phyloP scores from a whole-genome alignment of 257 asterid genomes.

The Anisodus acutangulus region DNA sequence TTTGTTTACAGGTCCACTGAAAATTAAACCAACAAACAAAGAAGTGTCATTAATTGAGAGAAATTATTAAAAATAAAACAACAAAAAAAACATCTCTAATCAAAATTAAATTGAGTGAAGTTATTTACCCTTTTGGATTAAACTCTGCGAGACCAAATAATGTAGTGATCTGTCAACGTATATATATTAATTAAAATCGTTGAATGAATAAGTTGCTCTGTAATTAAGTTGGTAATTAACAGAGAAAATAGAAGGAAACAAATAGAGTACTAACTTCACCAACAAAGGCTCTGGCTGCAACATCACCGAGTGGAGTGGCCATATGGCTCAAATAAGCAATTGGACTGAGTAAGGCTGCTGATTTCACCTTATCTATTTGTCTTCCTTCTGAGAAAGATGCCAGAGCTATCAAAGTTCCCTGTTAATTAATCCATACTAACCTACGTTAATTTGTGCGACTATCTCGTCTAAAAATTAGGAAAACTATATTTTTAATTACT shows the following conservation, averaged over 20 bases:
- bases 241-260: not conserved
- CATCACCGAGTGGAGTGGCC: constrained; percentile 59
- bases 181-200: too few species aligned
- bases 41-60: not conserved
- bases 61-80: not conserved
- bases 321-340: constrained; percentile 70
- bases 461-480: not conserved
- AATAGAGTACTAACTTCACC: constrained; percentile 56
- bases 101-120: not conserved
- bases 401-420: constrained; percentile 75
- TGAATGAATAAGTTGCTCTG: too few species aligned
- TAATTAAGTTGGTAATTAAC: not conserved
- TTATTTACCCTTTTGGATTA: constrained; percentile 59
- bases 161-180: constrained; percentile 48
- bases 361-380: constrained; percentile 59
- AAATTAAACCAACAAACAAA: not conserved
- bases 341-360: constrained; percentile 73
- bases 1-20: constrained; percentile 48
- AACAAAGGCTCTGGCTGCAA: constrained; percentile 51
- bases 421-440: not conserved
- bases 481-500: too few species aligned
- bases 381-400: constrained; percentile 71
- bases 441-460: not conserved
- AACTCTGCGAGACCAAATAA: constrained; percentile 67
- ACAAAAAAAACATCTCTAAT: too few species aligned